Base-by-base conservation (phyloP, 2,329 filamentous ascomycete genomes). In the Neodidymelliopsis sp. region DNA sequence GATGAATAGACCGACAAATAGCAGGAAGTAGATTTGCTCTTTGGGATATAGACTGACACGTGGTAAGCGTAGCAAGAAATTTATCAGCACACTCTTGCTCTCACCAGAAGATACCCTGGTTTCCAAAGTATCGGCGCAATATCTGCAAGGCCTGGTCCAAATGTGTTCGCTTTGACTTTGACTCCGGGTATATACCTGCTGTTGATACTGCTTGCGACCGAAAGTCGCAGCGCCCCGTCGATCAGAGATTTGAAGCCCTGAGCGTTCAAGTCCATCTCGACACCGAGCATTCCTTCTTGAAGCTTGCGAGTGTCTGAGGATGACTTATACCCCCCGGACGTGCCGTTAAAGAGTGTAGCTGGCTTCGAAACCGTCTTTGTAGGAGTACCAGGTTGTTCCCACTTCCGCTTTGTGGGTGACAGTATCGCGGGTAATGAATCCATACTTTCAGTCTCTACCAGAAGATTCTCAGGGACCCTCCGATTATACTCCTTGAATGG, bases 41-140 rank as follows among this genome's bases (percentile, higher is more conserved):
- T 29, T 66, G 60, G 6, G 66, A 64, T 8, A 72, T 48, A 22
- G 65, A 58, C 70, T 73, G 24, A 23, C 15, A 20, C 6, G 6
- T 20, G 2, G 20, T 18, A 18, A 46, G 23, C 7, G 9, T 37
- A 19, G 13, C 12, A 2, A 23, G 7, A 33, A 23, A 5, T 11
- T 16, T 31, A 6, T 51, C 43, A 5, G 60, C 6, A 28, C 12
- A 1, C 10, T 19, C 7, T 29, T 2, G 1, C 11, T 30, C 50
- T 30, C 61, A 74, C 70, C 13, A 48, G 45, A 13, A 73, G 53
- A 51, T 74, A 74, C 6, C 65, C 70, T 6, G 71, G 69, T 35
- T 66, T 69, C 71, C 72, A 79, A 20, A 78, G 33, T 4, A 61
- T 49, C 3, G 77, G 76, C 27, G 69, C 71, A 5, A 77, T 40